phyloP scores from a whole-genome alignment of 2,329 filamentous ascomycete genomes.

The Zarea fungicola region DNA sequence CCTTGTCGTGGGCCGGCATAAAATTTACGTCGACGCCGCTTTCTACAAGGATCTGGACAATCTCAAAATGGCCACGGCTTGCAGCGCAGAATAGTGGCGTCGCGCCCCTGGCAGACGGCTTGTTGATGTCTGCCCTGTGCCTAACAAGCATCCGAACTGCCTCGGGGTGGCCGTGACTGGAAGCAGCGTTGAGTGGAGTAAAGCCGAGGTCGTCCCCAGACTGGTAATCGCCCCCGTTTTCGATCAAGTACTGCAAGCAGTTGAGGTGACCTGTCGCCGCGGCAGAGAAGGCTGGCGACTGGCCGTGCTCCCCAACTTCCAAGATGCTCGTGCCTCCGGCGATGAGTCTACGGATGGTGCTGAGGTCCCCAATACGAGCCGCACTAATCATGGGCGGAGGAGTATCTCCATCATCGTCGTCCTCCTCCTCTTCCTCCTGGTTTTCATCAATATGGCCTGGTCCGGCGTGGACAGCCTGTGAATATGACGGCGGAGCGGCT shows the following conservation, averaged over 20 bases:
- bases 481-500: neutral
- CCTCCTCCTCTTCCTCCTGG: neutral
- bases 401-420: neutral
- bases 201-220: conserved; percentile 1
- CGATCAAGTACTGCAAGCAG: neutral
- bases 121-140: neutral
- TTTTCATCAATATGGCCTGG: neutral
- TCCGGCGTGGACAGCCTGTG: neutral
- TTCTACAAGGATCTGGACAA: neutral
- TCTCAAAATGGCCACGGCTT: neutral
- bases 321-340: neutral
- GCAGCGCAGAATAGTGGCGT: neutral
- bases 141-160: neutral
- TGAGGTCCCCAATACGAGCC: conserved; percentile 1
- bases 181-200: conserved; percentile 6
- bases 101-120: neutral
- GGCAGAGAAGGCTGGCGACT: neutral
- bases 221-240: conserved; percentile 2
- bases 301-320: conserved; percentile 1
- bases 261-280: neutral
- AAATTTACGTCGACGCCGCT: neutral
- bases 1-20: neutral
- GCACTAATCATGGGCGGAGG: neutral
- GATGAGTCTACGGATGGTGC: conserved; percentile 2
- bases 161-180: neutral